phyloP scores from a whole-genome alignment of 176 grass and related monocot genomes.

The Ampelocalamus luodianensis region DNA sequence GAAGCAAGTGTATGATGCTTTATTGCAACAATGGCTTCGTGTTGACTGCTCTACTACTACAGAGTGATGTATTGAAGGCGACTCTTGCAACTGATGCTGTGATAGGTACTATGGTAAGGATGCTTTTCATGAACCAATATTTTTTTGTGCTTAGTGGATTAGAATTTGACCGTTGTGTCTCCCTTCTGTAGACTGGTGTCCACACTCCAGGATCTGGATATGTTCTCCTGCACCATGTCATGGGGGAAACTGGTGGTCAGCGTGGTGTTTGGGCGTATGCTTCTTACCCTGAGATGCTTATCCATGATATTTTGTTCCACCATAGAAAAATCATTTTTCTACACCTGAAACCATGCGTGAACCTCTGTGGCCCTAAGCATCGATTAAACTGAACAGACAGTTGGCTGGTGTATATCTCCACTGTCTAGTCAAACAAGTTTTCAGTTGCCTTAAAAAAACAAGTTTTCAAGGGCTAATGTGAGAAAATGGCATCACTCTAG shows the following conservation, averaged over 20 bases:
- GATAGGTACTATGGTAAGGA: slow-evolving; percentile 83
- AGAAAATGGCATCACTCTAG: slow-evolving; percentile 13
- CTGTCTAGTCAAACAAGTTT: slow-evolving; percentile 21
- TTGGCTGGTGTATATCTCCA: slow-evolving; percentile 1
- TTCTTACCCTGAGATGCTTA: slow-evolving; percentile 39
- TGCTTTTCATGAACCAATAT: slow-evolving; percentile 23
- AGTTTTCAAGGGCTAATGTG: slow-evolving; percentile 18
- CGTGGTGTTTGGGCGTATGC: slow-evolving; percentile 99
- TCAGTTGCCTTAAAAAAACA: not conserved
- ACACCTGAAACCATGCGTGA: not conserved
- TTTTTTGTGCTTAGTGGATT: slow-evolving; percentile 9
- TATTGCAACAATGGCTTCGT: slow-evolving; percentile 20
- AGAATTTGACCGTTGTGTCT: slow-evolving; percentile 12
- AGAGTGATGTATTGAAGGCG: slow-evolving; percentile 88
- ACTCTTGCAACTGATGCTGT: slow-evolving; percentile 92
- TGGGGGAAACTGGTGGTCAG: slow-evolving; percentile 91
- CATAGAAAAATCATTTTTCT: slow-evolving; percentile 30
- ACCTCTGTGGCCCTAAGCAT: not conserved
- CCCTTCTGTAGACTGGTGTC: slow-evolving; percentile 68
- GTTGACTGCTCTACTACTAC: slow-evolving; percentile 39
- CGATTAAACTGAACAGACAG: not conserved
- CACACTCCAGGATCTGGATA: slow-evolving; percentile 96
- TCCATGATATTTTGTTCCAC: slow-evolving; percentile 32
- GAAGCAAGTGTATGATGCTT: slow-evolving; percentile 24
- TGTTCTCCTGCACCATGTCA: slow-evolving; percentile 94